These are phyloP conservation scores for Diplodia intermedia DNA, from an alignment of 2,329 filamentous ascomycete species.

Conservation along the genomic window DNA sequence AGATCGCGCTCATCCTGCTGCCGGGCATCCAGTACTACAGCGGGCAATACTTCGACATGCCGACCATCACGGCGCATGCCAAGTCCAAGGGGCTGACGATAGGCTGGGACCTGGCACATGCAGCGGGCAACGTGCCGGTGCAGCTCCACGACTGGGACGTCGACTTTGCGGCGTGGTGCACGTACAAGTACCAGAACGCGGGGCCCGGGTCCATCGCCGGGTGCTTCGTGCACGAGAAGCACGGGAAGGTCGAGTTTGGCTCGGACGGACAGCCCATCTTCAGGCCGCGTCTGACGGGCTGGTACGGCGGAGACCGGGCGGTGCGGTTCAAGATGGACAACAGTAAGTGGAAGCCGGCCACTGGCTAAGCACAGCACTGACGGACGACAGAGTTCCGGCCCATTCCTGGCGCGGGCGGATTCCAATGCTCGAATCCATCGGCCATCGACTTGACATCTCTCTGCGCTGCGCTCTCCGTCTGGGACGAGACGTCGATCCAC, in stretches of 20 bases:
- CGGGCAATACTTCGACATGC: constrained; percentile 34
- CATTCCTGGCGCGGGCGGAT: constrained; percentile 71
- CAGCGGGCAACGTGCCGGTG: constrained; percentile 34
- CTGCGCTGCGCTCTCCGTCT: constrained; percentile 68
- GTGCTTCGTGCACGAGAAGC: constrained; percentile 33
- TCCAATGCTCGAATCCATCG: constrained; percentile 74
- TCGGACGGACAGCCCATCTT: constrained; percentile 53
- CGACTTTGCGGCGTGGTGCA: constrained; percentile 35
- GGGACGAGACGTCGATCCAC: constrained; percentile 67
- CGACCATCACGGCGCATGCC: constrained; percentile 32
- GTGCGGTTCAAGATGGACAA: constrained; percentile 79
- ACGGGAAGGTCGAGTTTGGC: constrained; percentile 39
- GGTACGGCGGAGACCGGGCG: constrained; percentile 75
- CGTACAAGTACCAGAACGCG: constrained; percentile 35
- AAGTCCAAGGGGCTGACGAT: constrained; percentile 33
- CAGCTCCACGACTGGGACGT: constrained; percentile 34
- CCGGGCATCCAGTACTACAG: constrained; percentile 35
- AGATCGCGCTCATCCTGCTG: constrained; percentile 32
- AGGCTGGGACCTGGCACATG: constrained; percentile 35
- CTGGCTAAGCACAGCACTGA: not conserved
- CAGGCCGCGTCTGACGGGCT: constrained; percentile 69
- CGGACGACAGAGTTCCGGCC: constrained; percentile 62
- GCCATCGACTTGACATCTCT: constrained; percentile 71
- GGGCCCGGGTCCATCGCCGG: constrained; percentile 33
- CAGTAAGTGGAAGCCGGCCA: constrained; percentile 36